These are phyloP conservation scores for Rutstroemia sp. DNA, from an alignment of 2,329 filamentous ascomycete species.

Conservation along the genomic window DNA sequence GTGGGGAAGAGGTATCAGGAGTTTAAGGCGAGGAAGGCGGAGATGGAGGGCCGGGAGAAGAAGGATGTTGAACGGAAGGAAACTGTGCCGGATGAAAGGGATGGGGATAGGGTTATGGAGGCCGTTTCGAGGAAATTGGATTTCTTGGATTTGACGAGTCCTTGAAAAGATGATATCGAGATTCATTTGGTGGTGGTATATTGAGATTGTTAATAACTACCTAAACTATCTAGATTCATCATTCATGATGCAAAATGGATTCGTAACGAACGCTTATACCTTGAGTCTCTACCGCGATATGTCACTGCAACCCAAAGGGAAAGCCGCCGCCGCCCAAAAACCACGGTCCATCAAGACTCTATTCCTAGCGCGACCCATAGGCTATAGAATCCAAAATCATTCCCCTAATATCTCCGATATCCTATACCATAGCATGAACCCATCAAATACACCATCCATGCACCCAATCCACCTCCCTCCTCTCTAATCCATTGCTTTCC, in stretches of 20 bases:
- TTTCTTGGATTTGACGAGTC: slow-evolving; percentile 27
- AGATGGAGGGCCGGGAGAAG: neutral
- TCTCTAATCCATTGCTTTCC: too few species aligned
- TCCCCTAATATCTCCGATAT: neutral
- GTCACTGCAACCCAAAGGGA: too few species aligned
- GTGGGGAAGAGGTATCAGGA: slow-evolving; percentile 57
- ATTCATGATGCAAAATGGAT: neutral
- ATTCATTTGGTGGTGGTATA: too few species aligned
- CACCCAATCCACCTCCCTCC: neutral
- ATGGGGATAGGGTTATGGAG: slow-evolving; percentile 14
- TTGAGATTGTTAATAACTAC: too few species aligned
- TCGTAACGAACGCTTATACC: neutral
- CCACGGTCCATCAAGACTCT: neutral
- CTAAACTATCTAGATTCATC: neutral
- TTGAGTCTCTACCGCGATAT: neutral
- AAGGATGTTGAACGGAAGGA: slow-evolving; percentile 8
- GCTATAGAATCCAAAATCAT: neutral
- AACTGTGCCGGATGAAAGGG: slow-evolving; percentile 11
- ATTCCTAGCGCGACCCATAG: neutral
- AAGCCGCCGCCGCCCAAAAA: neutral
- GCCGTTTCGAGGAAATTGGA: slow-evolving; percentile 25
- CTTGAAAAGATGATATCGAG: slow-evolving; percentile 11
- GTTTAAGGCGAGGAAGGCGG: slow-evolving; percentile 33
- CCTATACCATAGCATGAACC: too few species aligned
- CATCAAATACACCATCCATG: too few species aligned